phyloP scores from a whole-genome alignment of 176 grass and related monocot species.

The Miscanthus lutarioriparius region DNA sequence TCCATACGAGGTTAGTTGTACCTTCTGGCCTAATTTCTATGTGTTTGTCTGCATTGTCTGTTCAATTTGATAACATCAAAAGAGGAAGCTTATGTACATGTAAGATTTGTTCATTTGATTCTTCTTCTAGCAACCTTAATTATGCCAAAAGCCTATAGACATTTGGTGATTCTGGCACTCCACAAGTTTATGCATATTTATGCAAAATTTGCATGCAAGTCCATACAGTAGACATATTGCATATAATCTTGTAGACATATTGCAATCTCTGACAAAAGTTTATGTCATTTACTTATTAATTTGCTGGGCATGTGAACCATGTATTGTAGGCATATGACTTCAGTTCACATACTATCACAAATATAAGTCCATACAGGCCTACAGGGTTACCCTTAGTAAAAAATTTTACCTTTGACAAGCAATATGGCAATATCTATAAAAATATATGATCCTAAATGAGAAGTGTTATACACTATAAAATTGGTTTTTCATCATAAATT shows the following conservation, averaged over 20 bases:
- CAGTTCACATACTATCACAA: not conserved
- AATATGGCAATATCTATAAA: not conserved
- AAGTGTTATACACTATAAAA: not conserved
- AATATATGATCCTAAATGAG: not conserved
- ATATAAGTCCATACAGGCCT: no score
- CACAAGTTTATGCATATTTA: not conserved
- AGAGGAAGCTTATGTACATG: not conserved
- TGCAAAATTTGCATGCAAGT: not conserved
- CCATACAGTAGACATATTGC: no score
- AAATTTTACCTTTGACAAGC: not conserved
- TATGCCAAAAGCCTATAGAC: not conserved
- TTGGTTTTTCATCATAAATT: not conserved
- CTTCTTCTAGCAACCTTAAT: not conserved
- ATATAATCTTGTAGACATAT: not conserved
- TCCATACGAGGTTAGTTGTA: slow-evolving; percentile 68
- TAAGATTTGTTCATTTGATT: not conserved
- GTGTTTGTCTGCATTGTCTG: not conserved
- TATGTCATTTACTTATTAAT: slow-evolving; percentile 3
- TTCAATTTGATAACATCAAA: not conserved
- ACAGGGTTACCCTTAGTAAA: not conserved
- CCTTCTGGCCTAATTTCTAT: slow-evolving; percentile 13
- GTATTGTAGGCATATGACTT: not conserved
- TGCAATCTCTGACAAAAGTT: not conserved
- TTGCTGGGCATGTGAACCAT: not conserved
- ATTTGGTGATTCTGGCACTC: not conserved